Percentiles rank a stretch among this genome's conserved stretches.
These are phyloP conservation scores for Ramalina peruviana DNA, from an alignment of 495 filamentous ascomycete genomes.

Conservation along the genomic window DNA sequence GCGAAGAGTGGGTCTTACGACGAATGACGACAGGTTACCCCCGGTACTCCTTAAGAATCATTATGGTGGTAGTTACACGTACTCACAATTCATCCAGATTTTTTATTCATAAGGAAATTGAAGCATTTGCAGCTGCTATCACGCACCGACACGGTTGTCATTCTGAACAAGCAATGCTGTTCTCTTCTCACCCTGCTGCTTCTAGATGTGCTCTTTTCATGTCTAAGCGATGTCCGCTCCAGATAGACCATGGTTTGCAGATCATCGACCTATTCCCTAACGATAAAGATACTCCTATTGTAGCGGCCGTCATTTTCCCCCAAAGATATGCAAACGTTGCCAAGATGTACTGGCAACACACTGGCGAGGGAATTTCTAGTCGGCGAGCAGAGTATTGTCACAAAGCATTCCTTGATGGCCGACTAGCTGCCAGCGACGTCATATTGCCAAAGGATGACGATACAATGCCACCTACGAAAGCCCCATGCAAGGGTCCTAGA, in stretches of 20 bases:
- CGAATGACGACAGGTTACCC: slow-evolving; percentile 90
- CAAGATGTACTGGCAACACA: slow-evolving; percentile 93
- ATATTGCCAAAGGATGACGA: slow-evolving; percentile 7
- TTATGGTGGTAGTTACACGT: not conserved
- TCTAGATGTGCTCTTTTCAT: slow-evolving; percentile 60
- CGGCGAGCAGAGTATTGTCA: slow-evolving; percentile 83
- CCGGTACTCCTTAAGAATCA: slow-evolving; percentile 30
- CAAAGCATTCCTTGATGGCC: slow-evolving; percentile 52
- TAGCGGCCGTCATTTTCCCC: slow-evolving; percentile 64
- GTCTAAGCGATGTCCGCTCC: slow-evolving; percentile 28
- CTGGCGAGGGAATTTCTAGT: slow-evolving; percentile 88
- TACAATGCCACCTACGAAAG: not conserved
- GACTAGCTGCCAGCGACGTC: slow-evolving; percentile 28
- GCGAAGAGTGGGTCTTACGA: slow-evolving; percentile 67
- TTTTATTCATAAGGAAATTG: slow-evolving; percentile 78
- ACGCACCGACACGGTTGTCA: slow-evolving; percentile 46
- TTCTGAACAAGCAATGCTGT: slow-evolving; percentile 60
- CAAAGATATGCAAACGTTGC: slow-evolving; percentile 49
- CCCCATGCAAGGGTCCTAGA: slow-evolving; percentile 42
- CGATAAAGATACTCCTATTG: slow-evolving; percentile 20
- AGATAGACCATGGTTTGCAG: slow-evolving; percentile 35
- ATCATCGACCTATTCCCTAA: slow-evolving; percentile 50
- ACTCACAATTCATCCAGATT: slow-evolving; percentile 40
- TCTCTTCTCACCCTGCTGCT: slow-evolving; percentile 57
- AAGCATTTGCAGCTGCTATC: slow-evolving; percentile 55